phyloP scores from a whole-genome alignment of 2,329 filamentous ascomycete genomes.

The Neofusicoccum cordaticola region DNA sequence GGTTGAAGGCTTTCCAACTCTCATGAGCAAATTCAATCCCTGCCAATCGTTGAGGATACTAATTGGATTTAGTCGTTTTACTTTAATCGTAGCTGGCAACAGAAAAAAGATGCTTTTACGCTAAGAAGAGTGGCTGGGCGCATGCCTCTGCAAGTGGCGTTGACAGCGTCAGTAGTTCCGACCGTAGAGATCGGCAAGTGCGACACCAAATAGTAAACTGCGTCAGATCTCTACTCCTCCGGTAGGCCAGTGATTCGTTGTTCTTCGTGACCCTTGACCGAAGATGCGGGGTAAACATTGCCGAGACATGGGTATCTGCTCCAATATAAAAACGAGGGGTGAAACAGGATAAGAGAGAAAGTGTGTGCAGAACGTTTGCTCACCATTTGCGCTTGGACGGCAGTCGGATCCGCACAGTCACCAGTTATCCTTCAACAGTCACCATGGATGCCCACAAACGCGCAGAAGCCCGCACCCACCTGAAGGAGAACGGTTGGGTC shows the following conservation, averaged over 20 bases:
- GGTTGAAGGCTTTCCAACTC: too few relatives aligned
- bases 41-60: too few relatives aligned
- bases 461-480: slow-evolving; percentile 19
- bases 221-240: not conserved
- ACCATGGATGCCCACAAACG: slow-evolving; percentile 15
- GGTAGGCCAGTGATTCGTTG: not conserved
- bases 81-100: too few relatives aligned
- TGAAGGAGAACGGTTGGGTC: slow-evolving; percentile 28
- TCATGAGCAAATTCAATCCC: too few relatives aligned
- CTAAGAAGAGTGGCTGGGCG: too few relatives aligned
- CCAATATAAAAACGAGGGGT: not conserved
- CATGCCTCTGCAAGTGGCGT: too few relatives aligned
- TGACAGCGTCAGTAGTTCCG: too few relatives aligned
- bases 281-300: not conserved
- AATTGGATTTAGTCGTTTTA: too few relatives aligned
- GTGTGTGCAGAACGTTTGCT: too few relatives aligned
- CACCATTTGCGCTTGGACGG: not conserved
- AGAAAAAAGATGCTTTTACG: too few relatives aligned
- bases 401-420: too few relatives aligned
- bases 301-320: not conserved
- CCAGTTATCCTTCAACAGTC: not conserved
- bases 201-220: not conserved
- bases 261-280: not conserved
- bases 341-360: not conserved
- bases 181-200: too few relatives aligned